Percentiles rank a stretch among this genome's conserved stretches.
Evolutionary conservation across 2,329 filamentous ascomycete genomes (phyloP).

Genomic region (Apiospora saccharicola): DNA sequence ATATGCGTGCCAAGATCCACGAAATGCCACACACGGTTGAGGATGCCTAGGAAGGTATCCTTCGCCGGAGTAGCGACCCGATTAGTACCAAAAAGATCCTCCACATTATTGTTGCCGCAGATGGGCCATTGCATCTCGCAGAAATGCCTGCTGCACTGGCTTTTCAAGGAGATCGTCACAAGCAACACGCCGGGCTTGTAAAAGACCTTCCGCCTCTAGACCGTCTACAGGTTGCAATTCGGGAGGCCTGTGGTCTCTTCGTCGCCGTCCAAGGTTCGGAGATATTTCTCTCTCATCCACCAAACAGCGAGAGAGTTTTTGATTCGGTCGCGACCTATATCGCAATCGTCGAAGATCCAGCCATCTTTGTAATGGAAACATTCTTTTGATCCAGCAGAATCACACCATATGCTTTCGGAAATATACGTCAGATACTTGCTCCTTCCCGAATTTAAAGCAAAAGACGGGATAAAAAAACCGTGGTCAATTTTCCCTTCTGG

Average conservation of each 20-base stretch:
- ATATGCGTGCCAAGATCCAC: constrained; percentile 29
- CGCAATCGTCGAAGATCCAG: not conserved
- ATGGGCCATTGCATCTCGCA: constrained; percentile 41
- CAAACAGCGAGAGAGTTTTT: constrained; percentile 33
- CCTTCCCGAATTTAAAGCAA: not conserved
- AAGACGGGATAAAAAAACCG: not conserved
- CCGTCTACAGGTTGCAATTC: not conserved
- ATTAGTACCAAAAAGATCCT: constrained; percentile 41
- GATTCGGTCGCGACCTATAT: not conserved
- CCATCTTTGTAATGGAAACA: constrained; percentile 28
- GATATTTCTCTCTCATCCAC: constrained; percentile 30
- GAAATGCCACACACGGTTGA: constrained; percentile 38
- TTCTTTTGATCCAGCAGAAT: constrained; percentile 25
- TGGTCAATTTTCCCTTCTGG: constrained; percentile 18
- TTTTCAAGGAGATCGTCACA: constrained; percentile 42
- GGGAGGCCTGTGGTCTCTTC: constrained; percentile 32
- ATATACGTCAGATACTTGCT: constrained; percentile 29
- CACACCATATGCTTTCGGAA: constrained; percentile 28
- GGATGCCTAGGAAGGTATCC: constrained; percentile 46
- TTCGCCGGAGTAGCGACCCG: constrained; percentile 38
- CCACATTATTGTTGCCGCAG: constrained; percentile 45
- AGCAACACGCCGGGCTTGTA: constrained; percentile 54
- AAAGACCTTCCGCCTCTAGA: not conserved
- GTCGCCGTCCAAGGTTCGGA: constrained; percentile 26
- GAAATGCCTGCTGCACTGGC: constrained; percentile 44